Conservation (phyloP, 805 yeast genomes). For the Hanseniaspora guilliermondii region DNA sequence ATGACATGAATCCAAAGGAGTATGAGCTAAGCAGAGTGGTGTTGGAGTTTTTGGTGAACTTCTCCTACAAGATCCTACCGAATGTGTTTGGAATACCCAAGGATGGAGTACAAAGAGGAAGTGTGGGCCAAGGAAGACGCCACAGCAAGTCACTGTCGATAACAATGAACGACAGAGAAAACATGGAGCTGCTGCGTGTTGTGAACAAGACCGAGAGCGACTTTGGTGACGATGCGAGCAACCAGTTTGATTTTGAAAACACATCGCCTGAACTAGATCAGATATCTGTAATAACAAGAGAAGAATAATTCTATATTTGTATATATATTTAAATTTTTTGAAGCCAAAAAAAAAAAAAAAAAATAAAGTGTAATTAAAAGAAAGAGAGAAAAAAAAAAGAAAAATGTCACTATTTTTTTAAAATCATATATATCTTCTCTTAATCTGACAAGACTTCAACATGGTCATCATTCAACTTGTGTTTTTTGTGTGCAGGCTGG, state of each 20-base stretch:
- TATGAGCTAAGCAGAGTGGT: constrained; percentile 77
- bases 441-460: constrained; percentile 22
- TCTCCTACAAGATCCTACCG: constrained; percentile 67
- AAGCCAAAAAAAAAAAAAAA: constrained; percentile 2
- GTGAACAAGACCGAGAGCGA: constrained; percentile 15
- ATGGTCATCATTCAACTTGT: constrained; percentile 17
- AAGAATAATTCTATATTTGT: no score
- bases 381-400: no score
- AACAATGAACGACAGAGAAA: constrained; percentile 9
- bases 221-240: constrained; percentile 11
- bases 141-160: constrained; percentile 14
- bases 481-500: constrained; percentile 8
- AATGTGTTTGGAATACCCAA: constrained; percentile 28
- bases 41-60: constrained; percentile 77
- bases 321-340: no score
- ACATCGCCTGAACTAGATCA: neutral
- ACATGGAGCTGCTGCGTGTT: constrained; percentile 12
- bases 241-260: constrained; percentile 13
- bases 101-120: neutral
- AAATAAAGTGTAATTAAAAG: constrained; percentile 11
- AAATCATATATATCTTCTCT: constrained; percentile 17
- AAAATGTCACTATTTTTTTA: constrained; percentile 16
- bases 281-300: neutral
- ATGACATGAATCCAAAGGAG: constrained; percentile 85
- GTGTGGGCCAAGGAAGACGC: constrained; percentile 2